phyloP scores from a whole-genome alignment of 352 stramenopile genomes.

The Pelagophyceae sp. region DNA sequence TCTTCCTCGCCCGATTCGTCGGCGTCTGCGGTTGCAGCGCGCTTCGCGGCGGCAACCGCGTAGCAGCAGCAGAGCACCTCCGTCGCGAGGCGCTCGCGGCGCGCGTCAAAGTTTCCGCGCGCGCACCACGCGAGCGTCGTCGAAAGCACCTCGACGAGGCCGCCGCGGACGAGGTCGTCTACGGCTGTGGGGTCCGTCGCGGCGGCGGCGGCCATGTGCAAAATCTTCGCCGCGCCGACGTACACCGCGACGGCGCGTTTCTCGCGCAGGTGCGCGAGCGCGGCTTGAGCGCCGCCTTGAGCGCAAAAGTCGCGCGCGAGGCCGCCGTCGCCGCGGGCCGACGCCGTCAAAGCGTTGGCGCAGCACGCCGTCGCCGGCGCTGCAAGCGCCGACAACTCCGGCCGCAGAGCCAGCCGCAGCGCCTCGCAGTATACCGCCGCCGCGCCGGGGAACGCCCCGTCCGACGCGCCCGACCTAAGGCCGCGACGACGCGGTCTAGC shows the following conservation, averaged over 20 bases:
- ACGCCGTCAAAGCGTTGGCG: background rate
- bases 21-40: background rate
- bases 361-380: no score
- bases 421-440: no score
- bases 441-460: no score
- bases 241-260: background rate
- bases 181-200: background rate
- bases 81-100: background rate
- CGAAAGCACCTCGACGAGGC: background rate
- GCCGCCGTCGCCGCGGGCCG: background rate
- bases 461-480: no score
- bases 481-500: no score
- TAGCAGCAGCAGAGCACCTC: background rate
- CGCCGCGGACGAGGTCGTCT: background rate
- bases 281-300: background rate
- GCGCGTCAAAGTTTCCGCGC: background rate
- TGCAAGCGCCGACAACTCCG: background rate
- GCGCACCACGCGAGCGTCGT: constrained; percentile 3
- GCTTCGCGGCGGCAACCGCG: background rate
- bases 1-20: no score
- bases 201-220: background rate
- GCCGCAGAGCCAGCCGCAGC: no score
- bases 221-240: background rate
- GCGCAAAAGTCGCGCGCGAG: background rate
- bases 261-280: background rate